Percentiles rank a stretch among this genome's conserved stretches.
phyloP scores from a whole-genome alignment of 208 protist genomes.

The Balamuthia mandrillaris region DNA sequence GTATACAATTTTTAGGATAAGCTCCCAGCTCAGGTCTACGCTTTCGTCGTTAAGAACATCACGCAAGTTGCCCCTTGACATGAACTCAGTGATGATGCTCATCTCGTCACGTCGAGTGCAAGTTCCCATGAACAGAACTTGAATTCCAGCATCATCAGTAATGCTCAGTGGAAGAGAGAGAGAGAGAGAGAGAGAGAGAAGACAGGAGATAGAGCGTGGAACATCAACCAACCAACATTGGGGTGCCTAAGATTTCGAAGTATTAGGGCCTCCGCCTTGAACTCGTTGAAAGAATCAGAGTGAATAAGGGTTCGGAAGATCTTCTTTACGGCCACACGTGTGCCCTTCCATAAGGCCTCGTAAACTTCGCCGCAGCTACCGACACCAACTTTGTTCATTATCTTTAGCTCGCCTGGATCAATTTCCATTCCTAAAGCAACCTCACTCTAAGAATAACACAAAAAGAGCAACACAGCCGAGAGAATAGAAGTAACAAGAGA shows the following conservation, averaged over 20 bases:
- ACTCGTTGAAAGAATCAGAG: background rate
- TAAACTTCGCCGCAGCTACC: constrained; percentile 31
- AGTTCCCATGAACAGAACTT: constrained; percentile 15
- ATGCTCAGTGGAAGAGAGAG: too few species aligned
- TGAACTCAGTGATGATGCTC: constrained; percentile 13
- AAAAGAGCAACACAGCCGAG: too few species aligned
- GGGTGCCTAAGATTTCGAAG: background rate
- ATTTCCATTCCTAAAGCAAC: too few species aligned
- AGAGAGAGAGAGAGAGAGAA: too few species aligned
- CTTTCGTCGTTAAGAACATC: background rate
- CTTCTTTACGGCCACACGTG: constrained; percentile 14
- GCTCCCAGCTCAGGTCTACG: background rate
- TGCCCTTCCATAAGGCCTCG: background rate
- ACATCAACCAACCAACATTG: too few species aligned
- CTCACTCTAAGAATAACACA: too few species aligned
- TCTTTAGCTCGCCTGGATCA: constrained; percentile 2
- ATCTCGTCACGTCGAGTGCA: background rate
- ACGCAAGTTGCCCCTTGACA: background rate
- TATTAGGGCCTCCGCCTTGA: background rate
- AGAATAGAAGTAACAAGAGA: too few species aligned
- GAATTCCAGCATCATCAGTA: too few species aligned
- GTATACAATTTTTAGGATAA: constrained; percentile 35
- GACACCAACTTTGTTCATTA: background rate
- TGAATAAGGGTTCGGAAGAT: background rate
- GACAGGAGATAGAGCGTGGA: too few species aligned